Conservation (phyloP, 2,329 filamentous ascomycete genomes). For the Amphichorda felina region DNA sequence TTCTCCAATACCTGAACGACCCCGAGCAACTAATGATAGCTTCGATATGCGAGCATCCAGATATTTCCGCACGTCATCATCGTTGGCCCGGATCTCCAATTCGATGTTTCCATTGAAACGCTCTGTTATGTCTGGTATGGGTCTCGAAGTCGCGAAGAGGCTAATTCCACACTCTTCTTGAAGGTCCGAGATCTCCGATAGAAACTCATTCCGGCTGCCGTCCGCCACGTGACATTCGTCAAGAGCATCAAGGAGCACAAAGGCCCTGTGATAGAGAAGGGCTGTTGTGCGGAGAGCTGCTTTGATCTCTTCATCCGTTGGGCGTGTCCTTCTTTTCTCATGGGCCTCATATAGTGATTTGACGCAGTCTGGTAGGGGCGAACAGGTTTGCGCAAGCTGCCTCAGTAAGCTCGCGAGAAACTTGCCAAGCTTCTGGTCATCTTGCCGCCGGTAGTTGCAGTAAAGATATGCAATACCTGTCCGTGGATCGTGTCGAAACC, state of each 20-base stretch:
- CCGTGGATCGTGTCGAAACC: conserved; percentile 12
- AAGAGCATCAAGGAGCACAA: conserved; percentile 12
- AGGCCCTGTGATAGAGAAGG: conserved; percentile 3
- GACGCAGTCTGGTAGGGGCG: conserved; percentile 13
- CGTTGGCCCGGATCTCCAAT: conserved; percentile 7
- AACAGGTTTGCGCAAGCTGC: conserved; percentile 18
- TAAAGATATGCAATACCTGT: conserved; percentile 27
- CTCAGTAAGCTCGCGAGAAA: conserved; percentile 21
- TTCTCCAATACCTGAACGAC: conserved; percentile 2
- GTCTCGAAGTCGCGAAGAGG: conserved; percentile 11
- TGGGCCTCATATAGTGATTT: conserved; percentile 14
- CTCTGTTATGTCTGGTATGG: conserved; percentile 6
- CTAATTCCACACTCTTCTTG: conserved; percentile 6
- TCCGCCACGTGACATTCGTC: conserved; percentile 10
- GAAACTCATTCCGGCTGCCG: conserved; percentile 1
- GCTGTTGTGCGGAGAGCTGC: background rate
- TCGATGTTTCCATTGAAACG: conserved; percentile 8
- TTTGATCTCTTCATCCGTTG: conserved; percentile 1
- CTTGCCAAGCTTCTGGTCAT: conserved; percentile 14
- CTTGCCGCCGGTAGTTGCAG: conserved; percentile 25
- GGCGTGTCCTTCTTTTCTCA: conserved; percentile 6
- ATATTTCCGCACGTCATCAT: conserved; percentile 7
- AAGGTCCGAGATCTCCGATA: conserved; percentile 4
- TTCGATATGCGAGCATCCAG: background rate
- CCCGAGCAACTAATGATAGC: conserved; percentile 21